Evolutionary conservation across 495 filamentous ascomycete species (phyloP).

Genomic region (Penicillium salamii): DNA sequence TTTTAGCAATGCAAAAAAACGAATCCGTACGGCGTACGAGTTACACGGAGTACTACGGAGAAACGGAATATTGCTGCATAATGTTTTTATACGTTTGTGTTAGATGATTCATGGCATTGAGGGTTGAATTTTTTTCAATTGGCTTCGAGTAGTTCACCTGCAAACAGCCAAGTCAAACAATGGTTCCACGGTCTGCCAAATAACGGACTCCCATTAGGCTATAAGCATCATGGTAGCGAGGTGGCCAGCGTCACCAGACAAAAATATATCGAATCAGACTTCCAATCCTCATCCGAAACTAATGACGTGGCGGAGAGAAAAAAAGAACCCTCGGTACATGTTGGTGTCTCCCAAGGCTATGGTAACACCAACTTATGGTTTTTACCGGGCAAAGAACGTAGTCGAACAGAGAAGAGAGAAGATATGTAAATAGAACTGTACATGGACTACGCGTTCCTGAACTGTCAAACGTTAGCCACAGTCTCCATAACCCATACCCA

Average conservation of each 20-base stretch:
- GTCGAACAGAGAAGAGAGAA: not conserved
- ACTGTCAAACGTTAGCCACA: not conserved
- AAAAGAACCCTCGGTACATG: not conserved
- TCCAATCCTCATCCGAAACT: conserved; percentile 14
- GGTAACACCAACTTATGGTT: not conserved
- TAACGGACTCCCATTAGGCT: not conserved
- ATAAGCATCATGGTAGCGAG: not conserved
- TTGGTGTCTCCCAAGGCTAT: not conserved
- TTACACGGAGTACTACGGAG: no score
- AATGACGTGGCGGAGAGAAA: conserved; percentile 17
- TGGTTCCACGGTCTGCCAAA: no score
- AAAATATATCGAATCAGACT: not conserved
- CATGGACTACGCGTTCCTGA: not conserved
- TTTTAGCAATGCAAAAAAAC: no score
- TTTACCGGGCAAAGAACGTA: not conserved
- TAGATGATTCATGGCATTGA: not conserved
- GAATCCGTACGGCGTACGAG: no score
- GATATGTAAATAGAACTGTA: not conserved
- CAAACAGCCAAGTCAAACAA: no score
- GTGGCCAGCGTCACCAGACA: not conserved
- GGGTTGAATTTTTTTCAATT: not conserved
- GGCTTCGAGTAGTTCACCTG: no score
- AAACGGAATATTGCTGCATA: not conserved
- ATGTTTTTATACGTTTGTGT: not conserved
- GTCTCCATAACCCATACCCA: not conserved